phyloP scores from a whole-genome alignment of 305 asterid genomes.

The Striga hermonthica region DNA sequence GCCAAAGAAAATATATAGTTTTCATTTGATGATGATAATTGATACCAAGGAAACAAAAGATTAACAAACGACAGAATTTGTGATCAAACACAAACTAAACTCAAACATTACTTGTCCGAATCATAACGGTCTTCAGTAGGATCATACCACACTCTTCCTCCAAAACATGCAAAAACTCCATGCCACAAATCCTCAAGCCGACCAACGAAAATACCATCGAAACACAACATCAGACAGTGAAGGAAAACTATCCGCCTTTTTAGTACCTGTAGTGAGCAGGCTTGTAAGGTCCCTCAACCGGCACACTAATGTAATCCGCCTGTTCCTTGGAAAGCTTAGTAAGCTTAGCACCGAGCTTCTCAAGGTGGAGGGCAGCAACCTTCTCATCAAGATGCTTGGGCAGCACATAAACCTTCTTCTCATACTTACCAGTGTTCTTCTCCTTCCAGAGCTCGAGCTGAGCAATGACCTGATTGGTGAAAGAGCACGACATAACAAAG shows the following conservation, averaged over 20 bases:
- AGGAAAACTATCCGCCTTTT: not conserved
- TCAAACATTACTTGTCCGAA: too few species aligned
- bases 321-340: conserved; percentile 58
- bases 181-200: too few species aligned
- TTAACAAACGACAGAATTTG: too few species aligned
- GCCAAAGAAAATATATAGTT: too few species aligned
- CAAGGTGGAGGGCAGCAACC: conserved; percentile 63
- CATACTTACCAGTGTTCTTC: conserved; percentile 43
- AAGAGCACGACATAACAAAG: conserved; percentile 62
- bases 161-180: too few species aligned
- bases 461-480: conserved; percentile 59
- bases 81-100: too few species aligned
- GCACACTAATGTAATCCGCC: conserved; percentile 54
- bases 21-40: too few species aligned
- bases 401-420: conserved; percentile 53
- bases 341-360: conserved; percentile 57
- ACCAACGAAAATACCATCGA: too few species aligned
- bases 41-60: too few species aligned
- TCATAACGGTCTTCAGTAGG: too few species aligned
- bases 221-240: too few species aligned
- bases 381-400: conserved; percentile 65
- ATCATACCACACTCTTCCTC: too few species aligned
- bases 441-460: conserved; percentile 63
- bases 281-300: conserved; percentile 67
- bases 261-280: conserved; percentile 60